Conservation (phyloP, 2,329 filamentous ascomycete genomes). For the Sarocladium strictum region DNA sequence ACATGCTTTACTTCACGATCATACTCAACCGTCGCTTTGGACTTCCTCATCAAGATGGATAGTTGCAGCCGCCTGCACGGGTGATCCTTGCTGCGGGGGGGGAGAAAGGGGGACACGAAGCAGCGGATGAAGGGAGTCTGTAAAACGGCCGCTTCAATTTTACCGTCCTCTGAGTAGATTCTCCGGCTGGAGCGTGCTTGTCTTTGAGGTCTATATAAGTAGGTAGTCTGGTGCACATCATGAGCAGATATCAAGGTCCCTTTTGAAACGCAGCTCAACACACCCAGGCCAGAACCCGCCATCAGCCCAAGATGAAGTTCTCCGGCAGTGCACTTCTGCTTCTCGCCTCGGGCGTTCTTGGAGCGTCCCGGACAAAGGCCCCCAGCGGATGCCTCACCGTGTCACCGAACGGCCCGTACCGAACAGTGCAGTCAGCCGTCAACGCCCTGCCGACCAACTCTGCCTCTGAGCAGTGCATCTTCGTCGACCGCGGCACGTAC, state of each 20-base stretch:
- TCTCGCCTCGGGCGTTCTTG: slow-evolving; percentile 11
- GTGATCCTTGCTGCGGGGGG: too few species aligned
- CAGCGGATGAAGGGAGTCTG: background rate
- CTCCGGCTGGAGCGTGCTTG: background rate
- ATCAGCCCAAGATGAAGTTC: slow-evolving; percentile 8
- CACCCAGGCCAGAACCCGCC: background rate
- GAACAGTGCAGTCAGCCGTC: slow-evolving; percentile 18
- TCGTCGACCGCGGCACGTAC: slow-evolving; percentile 41
- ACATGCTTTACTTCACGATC: background rate
- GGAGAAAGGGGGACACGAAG: background rate
- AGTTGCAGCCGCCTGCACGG: background rate
- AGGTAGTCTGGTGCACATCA: background rate
- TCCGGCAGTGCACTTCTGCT: background rate
- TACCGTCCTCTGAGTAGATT: background rate
- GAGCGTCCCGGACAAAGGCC: slow-evolving; percentile 21
- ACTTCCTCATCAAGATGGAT: background rate
- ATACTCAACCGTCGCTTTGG: background rate
- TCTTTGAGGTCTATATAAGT: background rate
- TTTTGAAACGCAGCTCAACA: too few species aligned
- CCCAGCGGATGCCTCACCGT: slow-evolving; percentile 26
- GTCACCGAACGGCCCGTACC: slow-evolving; percentile 16
- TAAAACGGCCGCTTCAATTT: background rate
- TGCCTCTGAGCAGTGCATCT: slow-evolving; percentile 15
- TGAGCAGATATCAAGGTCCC: background rate
- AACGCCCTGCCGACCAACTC: slow-evolving; percentile 14